phyloP scores from a whole-genome alignment of 83 land plant genomes.

The Picea mariana region DNA sequence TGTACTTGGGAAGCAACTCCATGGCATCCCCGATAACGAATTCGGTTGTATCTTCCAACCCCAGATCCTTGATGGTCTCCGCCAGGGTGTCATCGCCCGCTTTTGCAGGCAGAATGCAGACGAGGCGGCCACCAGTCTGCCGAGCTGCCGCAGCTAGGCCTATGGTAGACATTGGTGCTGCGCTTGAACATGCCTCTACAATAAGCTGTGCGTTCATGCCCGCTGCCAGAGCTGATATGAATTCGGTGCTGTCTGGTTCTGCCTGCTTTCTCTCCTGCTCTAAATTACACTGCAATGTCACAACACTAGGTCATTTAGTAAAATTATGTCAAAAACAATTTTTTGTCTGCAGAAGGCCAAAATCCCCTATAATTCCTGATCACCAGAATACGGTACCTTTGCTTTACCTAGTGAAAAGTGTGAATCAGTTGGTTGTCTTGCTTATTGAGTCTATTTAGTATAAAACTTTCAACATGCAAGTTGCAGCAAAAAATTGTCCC shows the following conservation, averaged over 20 bases:
- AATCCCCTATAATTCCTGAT: neutral
- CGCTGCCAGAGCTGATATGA: conserved; percentile 69
- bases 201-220: conserved; percentile 57
- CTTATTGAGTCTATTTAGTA: too few species aligned
- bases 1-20: conserved; percentile 32
- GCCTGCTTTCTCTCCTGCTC: conserved; percentile 20
- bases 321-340: neutral
- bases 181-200: conserved; percentile 37
- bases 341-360: neutral
- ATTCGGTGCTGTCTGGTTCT: conserved; percentile 45
- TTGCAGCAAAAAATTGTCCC: too few species aligned
- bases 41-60: conserved; percentile 39
- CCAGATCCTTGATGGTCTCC: conserved; percentile 36
- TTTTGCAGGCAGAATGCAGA: conserved; percentile 47
- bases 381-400: neutral
- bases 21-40: conserved; percentile 53
- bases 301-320: neutral
- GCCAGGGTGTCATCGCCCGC: conserved; percentile 14
- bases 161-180: conserved; percentile 33
- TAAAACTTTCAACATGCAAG: too few species aligned
- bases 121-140: conserved; percentile 54
- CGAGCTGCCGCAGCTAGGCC: conserved; percentile 70
- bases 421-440: too few species aligned
- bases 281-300: conserved; percentile 35
- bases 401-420: neutral